These are phyloP conservation scores for Solanum peruvianum DNA, from an alignment of 257 asterid genomes.

Conservation along the genomic window DNA sequence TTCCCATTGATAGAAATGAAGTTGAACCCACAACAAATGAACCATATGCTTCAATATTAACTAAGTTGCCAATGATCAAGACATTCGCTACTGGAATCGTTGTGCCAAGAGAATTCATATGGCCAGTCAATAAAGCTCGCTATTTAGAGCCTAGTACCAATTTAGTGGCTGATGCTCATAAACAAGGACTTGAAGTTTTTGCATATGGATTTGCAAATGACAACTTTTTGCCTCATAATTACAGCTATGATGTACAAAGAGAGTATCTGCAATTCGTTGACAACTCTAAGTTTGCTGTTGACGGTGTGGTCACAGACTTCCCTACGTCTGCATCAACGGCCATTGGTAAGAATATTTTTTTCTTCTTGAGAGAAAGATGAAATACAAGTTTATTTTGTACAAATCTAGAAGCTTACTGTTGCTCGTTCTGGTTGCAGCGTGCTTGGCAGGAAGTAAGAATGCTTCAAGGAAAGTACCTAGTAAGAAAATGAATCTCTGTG, in stretches of 20 bases:
- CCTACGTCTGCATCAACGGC: constrained; percentile 82
- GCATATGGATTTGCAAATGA: constrained; percentile 84
- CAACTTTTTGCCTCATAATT: constrained; percentile 49
- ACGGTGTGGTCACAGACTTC: constrained; percentile 72
- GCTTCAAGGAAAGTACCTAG: constrained; percentile 36
- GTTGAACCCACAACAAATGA: constrained; percentile 59
- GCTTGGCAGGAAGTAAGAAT: constrained; percentile 43
- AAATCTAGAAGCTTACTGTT: neutral
- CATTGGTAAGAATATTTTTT: constrained; percentile 34
- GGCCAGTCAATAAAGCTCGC: constrained; percentile 46
- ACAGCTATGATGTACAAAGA: constrained; percentile 69
- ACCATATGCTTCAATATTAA: constrained; percentile 37
- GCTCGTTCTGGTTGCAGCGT: constrained; percentile 36
- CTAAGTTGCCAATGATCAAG: constrained; percentile 45
- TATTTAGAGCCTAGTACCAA: constrained; percentile 48
- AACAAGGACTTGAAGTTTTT: constrained; percentile 52
- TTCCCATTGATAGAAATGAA: constrained; percentile 14
- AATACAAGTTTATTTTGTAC: neutral
- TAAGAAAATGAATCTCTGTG: constrained; percentile 19
- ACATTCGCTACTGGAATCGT: constrained; percentile 67
- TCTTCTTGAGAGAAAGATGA: neutral
- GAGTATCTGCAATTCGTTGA: constrained; percentile 63
- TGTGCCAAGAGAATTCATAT: constrained; percentile 71
- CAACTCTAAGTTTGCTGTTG: constrained; percentile 65
- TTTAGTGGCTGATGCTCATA: constrained; percentile 76